Percentiles rank a stretch among this genome's conserved stretches.
phyloP scores from a whole-genome alignment of 768 basidiomycete genomes.

The Mrakia frigida region DNA sequence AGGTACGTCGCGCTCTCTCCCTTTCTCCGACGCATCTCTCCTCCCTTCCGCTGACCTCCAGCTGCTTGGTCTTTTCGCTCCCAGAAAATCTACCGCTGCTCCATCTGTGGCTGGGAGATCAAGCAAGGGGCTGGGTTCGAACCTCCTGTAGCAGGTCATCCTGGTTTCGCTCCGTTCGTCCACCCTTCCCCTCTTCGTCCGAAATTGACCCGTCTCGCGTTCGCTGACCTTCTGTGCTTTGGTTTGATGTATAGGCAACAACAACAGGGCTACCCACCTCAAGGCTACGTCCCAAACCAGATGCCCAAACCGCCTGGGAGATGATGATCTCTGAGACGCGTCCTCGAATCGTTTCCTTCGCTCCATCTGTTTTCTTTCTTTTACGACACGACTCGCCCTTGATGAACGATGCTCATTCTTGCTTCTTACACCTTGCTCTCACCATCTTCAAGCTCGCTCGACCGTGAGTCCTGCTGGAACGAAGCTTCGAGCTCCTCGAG shows the following conservation, averaged over 20 bases:
- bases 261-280: slow-evolving; percentile 1
- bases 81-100: slow-evolving; percentile 26
- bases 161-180: neutral
- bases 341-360: too few relatives aligned
- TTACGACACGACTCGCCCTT: neutral
- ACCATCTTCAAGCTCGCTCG: too few relatives aligned
- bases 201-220: neutral
- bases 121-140: slow-evolving; percentile 27
- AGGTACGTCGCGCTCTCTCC: neutral
- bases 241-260: too few relatives aligned
- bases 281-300: slow-evolving; percentile 10
- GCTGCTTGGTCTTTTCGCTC: neutral
- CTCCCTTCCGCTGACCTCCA: neutral
- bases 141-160: slow-evolving; percentile 25
- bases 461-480: too few relatives aligned
- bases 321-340: neutral
- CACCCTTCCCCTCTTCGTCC: neutral
- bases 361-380: neutral
- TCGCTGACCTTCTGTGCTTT: neutral
- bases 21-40: neutral
- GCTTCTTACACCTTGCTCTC: too few relatives aligned
- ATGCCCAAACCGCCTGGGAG: neutral
- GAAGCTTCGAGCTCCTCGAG: too few relatives aligned
- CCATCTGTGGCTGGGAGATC: slow-evolving; percentile 29
- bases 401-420: too few relatives aligned